A percentile compares a stretch with the other conserved stretches of the same genome.
These are phyloP conservation scores for Epithemia pelagica DNA, from an alignment of 108 stramenopile species.

Conservation along the genomic window DNA sequence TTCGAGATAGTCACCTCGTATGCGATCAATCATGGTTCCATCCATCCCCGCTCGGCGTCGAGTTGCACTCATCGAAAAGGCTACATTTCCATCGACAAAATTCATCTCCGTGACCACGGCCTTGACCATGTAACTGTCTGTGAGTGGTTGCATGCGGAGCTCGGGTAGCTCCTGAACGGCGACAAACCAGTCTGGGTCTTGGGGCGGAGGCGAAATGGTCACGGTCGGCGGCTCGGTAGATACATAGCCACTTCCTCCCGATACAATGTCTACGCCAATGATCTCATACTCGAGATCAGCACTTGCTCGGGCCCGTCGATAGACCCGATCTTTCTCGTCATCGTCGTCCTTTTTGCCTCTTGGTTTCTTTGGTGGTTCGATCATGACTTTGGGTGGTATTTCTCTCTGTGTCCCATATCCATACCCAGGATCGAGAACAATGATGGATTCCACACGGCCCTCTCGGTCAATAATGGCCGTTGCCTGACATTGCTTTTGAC, in stretches of 20 bases:
- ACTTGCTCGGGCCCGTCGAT: slow-evolving; percentile 47
- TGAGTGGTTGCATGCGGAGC: slow-evolving; percentile 5
- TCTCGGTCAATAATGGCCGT: slow-evolving; percentile 61
- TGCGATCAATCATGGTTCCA: slow-evolving; percentile 23
- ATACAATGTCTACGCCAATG: slow-evolving; percentile 28
- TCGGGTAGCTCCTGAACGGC: slow-evolving; percentile 17
- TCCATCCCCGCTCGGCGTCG: slow-evolving; percentile 7
- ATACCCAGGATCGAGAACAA: slow-evolving; percentile 74
- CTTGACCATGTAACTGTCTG: slow-evolving; percentile 8
- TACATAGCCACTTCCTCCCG: slow-evolving; percentile 68
- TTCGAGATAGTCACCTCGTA: slow-evolving; percentile 52
- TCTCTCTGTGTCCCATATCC: slow-evolving; percentile 52
- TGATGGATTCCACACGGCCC: slow-evolving; percentile 49
- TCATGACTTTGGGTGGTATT: slow-evolving; percentile 52
- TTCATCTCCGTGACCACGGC: slow-evolving; percentile 26
- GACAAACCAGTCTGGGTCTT: slow-evolving; percentile 80
- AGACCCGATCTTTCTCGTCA: slow-evolving; percentile 4
- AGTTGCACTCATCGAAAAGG: slow-evolving; percentile 7
- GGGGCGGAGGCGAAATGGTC: slow-evolving; percentile 32
- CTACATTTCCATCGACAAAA: slow-evolving; percentile 15
- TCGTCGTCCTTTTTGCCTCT: background rate
- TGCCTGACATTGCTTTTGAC: slow-evolving; percentile 37
- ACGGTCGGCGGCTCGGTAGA: slow-evolving; percentile 52
- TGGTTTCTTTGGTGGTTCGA: slow-evolving; percentile 34
- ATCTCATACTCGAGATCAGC: slow-evolving; percentile 70